Evolutionary conservation across 768 basidiomycete genomes (phyloP).

Genomic region (Austroboletus eburneus): DNA sequence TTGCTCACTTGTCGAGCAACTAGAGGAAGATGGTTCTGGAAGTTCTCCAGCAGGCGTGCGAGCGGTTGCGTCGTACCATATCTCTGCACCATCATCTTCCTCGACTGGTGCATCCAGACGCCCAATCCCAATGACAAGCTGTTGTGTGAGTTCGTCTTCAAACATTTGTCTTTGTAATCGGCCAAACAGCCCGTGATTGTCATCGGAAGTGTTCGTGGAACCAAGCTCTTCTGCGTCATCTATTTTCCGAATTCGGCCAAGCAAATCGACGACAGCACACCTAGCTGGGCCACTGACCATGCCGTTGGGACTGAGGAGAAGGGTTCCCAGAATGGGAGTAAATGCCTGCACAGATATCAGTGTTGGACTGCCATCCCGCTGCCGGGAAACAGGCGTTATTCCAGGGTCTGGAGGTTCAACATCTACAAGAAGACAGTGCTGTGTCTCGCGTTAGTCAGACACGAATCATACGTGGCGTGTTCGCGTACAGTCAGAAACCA

Average conservation of each 20-base stretch:
- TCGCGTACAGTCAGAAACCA: constrained; percentile 75
- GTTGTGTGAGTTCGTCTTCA: constrained; percentile 76
- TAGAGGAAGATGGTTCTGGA: constrained; percentile 14
- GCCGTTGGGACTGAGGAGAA: constrained; percentile 78
- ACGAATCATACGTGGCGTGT: constrained; percentile 1
- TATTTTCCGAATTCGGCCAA: constrained; percentile 63
- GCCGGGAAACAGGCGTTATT: constrained; percentile 8
- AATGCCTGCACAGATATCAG: constrained; percentile 79
- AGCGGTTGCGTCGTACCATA: constrained; percentile 30
- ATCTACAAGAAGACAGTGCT: constrained; percentile 68
- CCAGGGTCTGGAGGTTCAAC: constrained; percentile 32
- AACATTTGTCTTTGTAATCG: constrained; percentile 57
- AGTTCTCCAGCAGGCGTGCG: constrained; percentile 30
- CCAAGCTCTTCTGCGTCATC: constrained; percentile 42
- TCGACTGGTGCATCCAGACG: constrained; percentile 47
- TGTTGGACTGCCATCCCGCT: constrained; percentile 23
- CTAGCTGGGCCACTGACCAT: constrained; percentile 71
- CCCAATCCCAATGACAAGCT: constrained; percentile 89
- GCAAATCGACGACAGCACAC: constrained; percentile 71
- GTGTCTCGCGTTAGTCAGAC: constrained; percentile 7
- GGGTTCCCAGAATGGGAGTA: constrained; percentile 84
- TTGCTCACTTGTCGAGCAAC: constrained; percentile 6
- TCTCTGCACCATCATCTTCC: constrained; percentile 35
- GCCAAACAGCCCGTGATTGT: constrained; percentile 46
- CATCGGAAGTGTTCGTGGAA: constrained; percentile 26